Evolutionary conservation across 208 protist genomes (phyloP).

Genomic region (Acanthamoeba sp.): DNA sequence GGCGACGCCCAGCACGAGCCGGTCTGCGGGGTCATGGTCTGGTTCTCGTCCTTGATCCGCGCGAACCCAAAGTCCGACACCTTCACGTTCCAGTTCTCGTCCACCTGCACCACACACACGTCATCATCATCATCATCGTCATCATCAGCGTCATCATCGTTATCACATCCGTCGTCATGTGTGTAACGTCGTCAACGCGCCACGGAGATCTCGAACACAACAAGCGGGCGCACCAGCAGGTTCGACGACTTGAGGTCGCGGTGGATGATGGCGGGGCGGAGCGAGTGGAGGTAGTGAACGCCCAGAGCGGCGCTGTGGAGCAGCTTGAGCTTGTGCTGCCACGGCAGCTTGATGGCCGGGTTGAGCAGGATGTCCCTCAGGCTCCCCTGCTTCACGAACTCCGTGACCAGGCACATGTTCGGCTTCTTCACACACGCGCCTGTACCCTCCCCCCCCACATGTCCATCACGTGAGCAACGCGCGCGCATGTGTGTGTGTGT

Average conservation of each 20-base stretch:
- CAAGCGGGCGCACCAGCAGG: not conserved
- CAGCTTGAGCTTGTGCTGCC: conserved; percentile 6
- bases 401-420: conserved; percentile 83
- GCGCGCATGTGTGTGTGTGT: not conserved
- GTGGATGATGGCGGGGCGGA: not conserved
- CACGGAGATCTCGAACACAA: no score
- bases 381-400: conserved; percentile 81
- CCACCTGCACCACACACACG: not conserved
- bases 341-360: not conserved
- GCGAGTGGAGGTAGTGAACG: conserved; percentile 65
- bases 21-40: conserved; percentile 20
- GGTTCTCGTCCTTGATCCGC: conserved; percentile 52
- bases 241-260: conserved; percentile 25
- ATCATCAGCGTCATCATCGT: not conserved
- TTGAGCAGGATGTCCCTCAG: conserved; percentile 79
- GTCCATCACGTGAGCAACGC: no score
- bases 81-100: conserved; percentile 56
- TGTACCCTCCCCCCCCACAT: no score
- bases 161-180: not conserved
- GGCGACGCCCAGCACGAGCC: not conserved
- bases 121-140: not conserved
- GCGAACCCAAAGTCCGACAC: conserved; percentile 61
- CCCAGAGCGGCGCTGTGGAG: conserved; percentile 28
- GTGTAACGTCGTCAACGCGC: not conserved
- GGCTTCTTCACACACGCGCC: conserved; percentile 75